Percentiles rank a stretch among this genome's conserved stretches.
phyloP scores from a whole-genome alignment of 306 rosid species.

The Astragalus membranaceus region DNA sequence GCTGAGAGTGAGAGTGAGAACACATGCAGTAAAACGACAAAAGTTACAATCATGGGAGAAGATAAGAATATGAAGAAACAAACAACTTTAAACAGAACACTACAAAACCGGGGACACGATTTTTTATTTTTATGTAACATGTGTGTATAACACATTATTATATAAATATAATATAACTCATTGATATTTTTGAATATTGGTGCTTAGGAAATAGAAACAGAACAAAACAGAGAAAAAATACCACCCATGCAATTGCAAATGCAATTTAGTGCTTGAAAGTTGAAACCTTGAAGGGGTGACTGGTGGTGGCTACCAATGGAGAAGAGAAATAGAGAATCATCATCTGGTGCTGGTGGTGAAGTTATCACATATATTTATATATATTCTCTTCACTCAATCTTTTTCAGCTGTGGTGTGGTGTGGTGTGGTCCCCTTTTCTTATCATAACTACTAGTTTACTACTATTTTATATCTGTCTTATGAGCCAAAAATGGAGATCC shows the following conservation, averaged over 20 bases:
- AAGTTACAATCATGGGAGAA: slow-evolving; percentile 4
- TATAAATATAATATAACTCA: too few relatives aligned
- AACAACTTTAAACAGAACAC: slow-evolving; percentile 1
- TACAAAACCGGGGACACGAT: background rate
- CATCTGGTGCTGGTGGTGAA: background rate
- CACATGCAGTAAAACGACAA: slow-evolving; percentile 26
- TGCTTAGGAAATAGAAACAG: background rate
- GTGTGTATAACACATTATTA: background rate
- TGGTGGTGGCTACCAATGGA: background rate
- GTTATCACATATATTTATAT: background rate
- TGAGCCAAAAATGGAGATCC: background rate
- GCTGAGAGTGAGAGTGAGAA: too few relatives aligned
- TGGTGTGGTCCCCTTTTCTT: slow-evolving; percentile 6
- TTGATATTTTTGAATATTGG: background rate
- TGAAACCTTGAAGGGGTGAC: background rate
- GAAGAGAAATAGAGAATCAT: background rate
- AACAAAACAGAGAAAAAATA: background rate
- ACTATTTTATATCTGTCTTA: background rate
- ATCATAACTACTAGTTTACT: background rate
- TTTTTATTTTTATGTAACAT: background rate
- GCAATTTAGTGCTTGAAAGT: background rate
- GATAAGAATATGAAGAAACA: slow-evolving; percentile 24
- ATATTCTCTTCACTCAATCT: background rate
- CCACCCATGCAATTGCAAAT: background rate
- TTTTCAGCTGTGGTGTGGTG: background rate